Percentiles rank a stretch among this genome's conserved stretches.
These are phyloP conservation scores for Diaporthe longicolla DNA, from an alignment of 2,329 filamentous ascomycete species.

Conservation along the genomic window DNA sequence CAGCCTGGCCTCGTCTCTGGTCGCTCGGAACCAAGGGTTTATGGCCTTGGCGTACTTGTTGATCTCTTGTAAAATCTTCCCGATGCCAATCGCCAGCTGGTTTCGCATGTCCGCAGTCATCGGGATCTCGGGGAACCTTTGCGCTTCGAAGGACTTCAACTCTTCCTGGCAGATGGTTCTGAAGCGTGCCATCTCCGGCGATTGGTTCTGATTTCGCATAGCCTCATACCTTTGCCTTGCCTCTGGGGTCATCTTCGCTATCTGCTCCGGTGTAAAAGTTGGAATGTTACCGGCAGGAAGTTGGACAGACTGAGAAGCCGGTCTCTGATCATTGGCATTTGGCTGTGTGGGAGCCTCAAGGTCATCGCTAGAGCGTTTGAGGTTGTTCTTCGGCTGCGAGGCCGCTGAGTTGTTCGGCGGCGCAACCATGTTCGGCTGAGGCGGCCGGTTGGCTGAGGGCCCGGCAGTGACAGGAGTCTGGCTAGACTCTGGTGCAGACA, in stretches of 20 bases:
- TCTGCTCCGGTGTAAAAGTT: slow-evolving; percentile 49
- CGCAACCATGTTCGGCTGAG: slow-evolving; percentile 53
- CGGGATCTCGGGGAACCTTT: slow-evolving; percentile 60
- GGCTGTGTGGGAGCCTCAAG: slow-evolving; percentile 50
- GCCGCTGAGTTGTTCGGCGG: slow-evolving; percentile 56
- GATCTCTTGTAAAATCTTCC: slow-evolving; percentile 52
- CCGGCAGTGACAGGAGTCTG: slow-evolving; percentile 45
- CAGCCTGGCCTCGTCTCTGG: slow-evolving; percentile 64
- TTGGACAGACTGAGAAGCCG: slow-evolving; percentile 43
- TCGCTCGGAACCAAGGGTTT: slow-evolving; percentile 63
- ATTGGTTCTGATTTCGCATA: slow-evolving; percentile 44
- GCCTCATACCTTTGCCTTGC: slow-evolving; percentile 62
- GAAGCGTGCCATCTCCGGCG: slow-evolving; percentile 49
- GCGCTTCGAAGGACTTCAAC: slow-evolving; percentile 53
- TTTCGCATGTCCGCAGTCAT: slow-evolving; percentile 61
- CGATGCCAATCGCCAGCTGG: slow-evolving; percentile 62
- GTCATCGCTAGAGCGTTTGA: slow-evolving; percentile 68
- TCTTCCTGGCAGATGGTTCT: slow-evolving; percentile 58
- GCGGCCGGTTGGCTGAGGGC: slow-evolving; percentile 46
- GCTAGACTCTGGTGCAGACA: slow-evolving; percentile 46
- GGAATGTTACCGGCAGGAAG: slow-evolving; percentile 21
- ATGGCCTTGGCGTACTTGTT: slow-evolving; percentile 54
- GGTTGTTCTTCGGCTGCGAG: slow-evolving; percentile 56
- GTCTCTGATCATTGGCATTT: slow-evolving; percentile 49
- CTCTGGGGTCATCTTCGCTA: slow-evolving; percentile 60